phyloP scores from a whole-genome alignment of 371 early-diverging fungal species.

The Conidiobolus coronatus region DNA sequence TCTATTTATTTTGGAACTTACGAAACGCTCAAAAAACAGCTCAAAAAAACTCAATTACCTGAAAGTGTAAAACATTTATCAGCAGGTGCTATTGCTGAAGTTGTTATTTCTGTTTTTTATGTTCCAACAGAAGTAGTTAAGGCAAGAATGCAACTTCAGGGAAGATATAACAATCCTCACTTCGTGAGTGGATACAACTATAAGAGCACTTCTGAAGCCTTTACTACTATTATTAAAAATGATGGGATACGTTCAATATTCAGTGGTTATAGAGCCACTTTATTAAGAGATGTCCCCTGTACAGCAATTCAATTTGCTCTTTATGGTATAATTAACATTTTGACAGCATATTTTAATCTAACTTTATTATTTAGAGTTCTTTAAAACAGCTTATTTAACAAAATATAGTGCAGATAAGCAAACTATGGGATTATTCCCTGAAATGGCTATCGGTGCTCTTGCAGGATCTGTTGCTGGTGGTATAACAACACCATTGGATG shows the following conservation, averaged over 20 bases:
- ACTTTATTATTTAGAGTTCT: too few species aligned
- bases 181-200: slow-evolving; percentile 55
- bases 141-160: slow-evolving; percentile 59
- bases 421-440: slow-evolving; percentile 19
- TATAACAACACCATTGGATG: slow-evolving; percentile 39
- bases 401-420: slow-evolving; percentile 8
- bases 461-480: slow-evolving; percentile 47
- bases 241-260: slow-evolving; percentile 35
- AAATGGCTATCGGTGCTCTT: slow-evolving; percentile 28
- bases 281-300: slow-evolving; percentile 44
- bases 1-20: slow-evolving; percentile 52
- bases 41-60: slow-evolving; percentile 26
- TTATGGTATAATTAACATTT: slow-evolving; percentile 28
- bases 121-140: slow-evolving; percentile 54
- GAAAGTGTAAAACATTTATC: slow-evolving; percentile 36
- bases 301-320: slow-evolving; percentile 47
- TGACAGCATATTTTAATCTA: too few species aligned
- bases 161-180: slow-evolving; percentile 50
- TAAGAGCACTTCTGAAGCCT: slow-evolving; percentile 41
- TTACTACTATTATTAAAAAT: slow-evolving; percentile 31
- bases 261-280: slow-evolving; percentile 38
- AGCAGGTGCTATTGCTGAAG: slow-evolving; percentile 41
- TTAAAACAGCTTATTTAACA: too few species aligned
- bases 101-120: slow-evolving; percentile 44
- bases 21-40: slow-evolving; percentile 37